These are phyloP conservation scores for Diaporthe amygdali DNA, from an alignment of 2,329 filamentous ascomycete species.

Conservation along the genomic window DNA sequence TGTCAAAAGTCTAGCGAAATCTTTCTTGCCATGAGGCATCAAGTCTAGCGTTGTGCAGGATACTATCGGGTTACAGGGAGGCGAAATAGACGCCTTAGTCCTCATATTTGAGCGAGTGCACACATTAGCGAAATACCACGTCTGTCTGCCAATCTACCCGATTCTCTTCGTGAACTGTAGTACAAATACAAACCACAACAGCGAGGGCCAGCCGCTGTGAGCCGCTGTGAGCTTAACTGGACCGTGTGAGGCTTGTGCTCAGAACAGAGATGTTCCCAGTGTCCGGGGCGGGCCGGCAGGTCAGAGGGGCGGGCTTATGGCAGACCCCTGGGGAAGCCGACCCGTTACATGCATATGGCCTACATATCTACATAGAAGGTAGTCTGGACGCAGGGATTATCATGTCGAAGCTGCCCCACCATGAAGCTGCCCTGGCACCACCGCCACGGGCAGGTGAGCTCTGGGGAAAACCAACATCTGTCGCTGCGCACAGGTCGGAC, in stretches of 20 bases:
- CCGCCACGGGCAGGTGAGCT: neutral
- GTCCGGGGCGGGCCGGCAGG: no score
- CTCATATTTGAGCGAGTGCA: neutral
- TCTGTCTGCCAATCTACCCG: no score
- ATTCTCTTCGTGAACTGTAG: no score
- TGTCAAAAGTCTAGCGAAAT: neutral
- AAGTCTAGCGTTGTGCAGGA: neutral
- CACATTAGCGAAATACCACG: neutral
- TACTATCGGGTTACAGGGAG: neutral
- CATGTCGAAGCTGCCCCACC: slow-evolving; percentile 7
- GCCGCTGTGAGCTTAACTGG: no score
- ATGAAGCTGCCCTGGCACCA: slow-evolving; percentile 1
- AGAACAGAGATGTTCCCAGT: no score
- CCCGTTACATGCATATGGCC: slow-evolving; percentile 14
- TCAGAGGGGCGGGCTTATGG: no score
- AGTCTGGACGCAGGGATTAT: neutral
- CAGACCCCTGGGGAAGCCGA: no score
- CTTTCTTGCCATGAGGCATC: neutral
- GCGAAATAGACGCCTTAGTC: neutral
- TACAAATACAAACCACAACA: no score
- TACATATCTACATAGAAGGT: no score
- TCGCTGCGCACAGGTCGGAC: neutral
- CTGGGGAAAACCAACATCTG: neutral
- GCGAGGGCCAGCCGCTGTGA: no score
- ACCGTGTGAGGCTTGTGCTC: no score